phyloP scores from a whole-genome alignment of 2,329 filamentous ascomycete species.

The Dothideomycetes sp. region DNA sequence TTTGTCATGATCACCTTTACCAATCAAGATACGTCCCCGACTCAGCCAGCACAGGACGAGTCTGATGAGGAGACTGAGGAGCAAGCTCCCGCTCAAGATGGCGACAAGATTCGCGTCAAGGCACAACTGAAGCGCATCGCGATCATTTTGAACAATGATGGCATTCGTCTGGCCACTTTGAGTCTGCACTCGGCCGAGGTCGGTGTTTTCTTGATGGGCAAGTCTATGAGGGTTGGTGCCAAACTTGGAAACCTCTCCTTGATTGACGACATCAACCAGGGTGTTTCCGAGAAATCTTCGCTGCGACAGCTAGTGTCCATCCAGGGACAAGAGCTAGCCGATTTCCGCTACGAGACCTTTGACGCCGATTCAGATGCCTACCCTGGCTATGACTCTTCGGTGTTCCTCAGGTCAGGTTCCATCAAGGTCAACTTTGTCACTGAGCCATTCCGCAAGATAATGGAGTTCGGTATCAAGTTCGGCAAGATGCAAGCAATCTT shows the following conservation, averaged over 20 bases:
- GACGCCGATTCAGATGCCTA: slow-evolving; percentile 66
- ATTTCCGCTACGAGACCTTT: slow-evolving; percentile 96
- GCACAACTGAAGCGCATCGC: slow-evolving; percentile 88
- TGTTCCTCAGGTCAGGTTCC: slow-evolving; percentile 83
- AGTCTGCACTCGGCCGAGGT: slow-evolving; percentile 89
- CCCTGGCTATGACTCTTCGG: slow-evolving; percentile 87
- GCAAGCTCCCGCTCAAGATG: slow-evolving; percentile 25
- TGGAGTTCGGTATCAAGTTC: slow-evolving; percentile 96
- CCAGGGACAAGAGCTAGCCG: slow-evolving; percentile 86
- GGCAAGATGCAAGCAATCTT: slow-evolving; percentile 99
- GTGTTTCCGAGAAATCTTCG: slow-evolving; percentile 68
- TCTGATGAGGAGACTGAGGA: slow-evolving; percentile 21
- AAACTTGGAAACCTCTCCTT: slow-evolving; percentile 79
- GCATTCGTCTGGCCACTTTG: slow-evolving; percentile 83
- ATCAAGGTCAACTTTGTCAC: slow-evolving; percentile 96
- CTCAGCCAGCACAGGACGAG: slow-evolving; percentile 18
- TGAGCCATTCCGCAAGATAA: slow-evolving; percentile 95
- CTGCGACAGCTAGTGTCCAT: slow-evolving; percentile 86
- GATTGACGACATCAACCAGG: slow-evolving; percentile 87
- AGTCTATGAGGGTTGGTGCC: slow-evolving; percentile 77
- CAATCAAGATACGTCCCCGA: slow-evolving; percentile 26
- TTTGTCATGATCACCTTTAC: slow-evolving; percentile 92
- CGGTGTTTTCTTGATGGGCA: slow-evolving; percentile 75
- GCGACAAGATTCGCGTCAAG: slow-evolving; percentile 83
- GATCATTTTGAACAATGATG: slow-evolving; percentile 93